Conservation (phyloP, 805 yeast species). For the Wickerhamiella occidentalis region DNA sequence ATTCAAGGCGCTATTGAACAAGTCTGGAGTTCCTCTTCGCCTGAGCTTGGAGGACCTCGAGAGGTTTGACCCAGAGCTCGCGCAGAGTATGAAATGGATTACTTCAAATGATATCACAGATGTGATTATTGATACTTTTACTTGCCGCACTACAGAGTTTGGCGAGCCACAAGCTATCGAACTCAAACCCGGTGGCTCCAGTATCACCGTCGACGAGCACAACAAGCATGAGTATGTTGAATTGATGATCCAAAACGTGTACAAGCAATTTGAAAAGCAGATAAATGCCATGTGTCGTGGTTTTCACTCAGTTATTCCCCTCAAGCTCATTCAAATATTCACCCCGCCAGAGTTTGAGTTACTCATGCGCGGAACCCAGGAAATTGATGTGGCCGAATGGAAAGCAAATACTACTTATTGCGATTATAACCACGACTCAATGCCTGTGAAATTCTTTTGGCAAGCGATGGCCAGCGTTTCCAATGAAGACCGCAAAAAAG, state of each 20-base stretch:
- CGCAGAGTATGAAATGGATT: conserved; percentile 89
- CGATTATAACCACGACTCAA: conserved; percentile 92
- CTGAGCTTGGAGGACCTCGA: no score
- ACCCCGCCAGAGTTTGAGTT: conserved; percentile 95
- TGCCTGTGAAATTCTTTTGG: conserved; percentile 98
- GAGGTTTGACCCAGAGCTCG: conserved; percentile 95
- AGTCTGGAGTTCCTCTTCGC: no score
- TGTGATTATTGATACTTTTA: conserved; percentile 74
- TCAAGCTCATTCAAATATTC: conserved; percentile 87
- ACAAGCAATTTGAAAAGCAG: conserved; percentile 85
- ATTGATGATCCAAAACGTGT: conserved; percentile 87
- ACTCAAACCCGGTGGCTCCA: conserved; percentile 74
- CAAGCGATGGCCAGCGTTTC: conserved; percentile 87
- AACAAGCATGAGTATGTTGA: conserved; percentile 93
- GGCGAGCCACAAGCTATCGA: conserved; percentile 86
- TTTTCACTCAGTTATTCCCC: conserved; percentile 92
- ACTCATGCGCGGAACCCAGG: conserved; percentile 95
- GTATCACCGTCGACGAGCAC: conserved; percentile 86
- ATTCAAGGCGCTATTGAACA: conserved; percentile 94
- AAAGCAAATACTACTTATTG: conserved; percentile 96
- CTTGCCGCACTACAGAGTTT: conserved; percentile 75
- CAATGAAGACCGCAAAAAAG: conserved; percentile 86
- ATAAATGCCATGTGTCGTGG: conserved; percentile 94
- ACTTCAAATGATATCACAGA: conserved; percentile 87
- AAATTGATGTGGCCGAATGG: conserved; percentile 97